Conservation (phyloP, 768 basidiomycete species). For the Rhodotorula babjevae region DNA sequence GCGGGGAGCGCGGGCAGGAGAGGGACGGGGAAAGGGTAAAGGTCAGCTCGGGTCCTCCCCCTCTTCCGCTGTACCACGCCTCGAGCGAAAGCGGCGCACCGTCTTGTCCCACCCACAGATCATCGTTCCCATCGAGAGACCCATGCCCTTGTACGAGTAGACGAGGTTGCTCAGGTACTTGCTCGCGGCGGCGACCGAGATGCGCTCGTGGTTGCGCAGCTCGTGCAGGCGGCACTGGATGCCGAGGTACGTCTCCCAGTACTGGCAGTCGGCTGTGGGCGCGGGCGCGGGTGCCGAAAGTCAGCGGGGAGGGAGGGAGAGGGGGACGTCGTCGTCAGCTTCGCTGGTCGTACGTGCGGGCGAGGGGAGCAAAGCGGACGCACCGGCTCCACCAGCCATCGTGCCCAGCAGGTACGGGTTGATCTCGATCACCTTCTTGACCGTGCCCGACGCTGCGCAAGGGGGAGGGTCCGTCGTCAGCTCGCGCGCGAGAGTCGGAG, state of each 20-base stretch:
- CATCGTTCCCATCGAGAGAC: constrained; percentile 99
- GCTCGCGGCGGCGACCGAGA: constrained; percentile 97
- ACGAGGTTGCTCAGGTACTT: constrained; percentile 97
- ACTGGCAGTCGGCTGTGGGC: constrained; percentile 78
- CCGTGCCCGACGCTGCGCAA: constrained; percentile 77
- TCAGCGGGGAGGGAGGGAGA: no score
- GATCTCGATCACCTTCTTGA: constrained; percentile 98
- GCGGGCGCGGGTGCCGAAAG: not conserved
- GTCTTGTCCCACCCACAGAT: constrained; percentile 99
- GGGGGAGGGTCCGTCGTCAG: not conserved
- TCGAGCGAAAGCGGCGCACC: constrained; percentile 52
- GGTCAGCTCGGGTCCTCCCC: no score
- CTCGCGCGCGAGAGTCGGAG: not conserved
- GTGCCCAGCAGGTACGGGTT: constrained; percentile 98
- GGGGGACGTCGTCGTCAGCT: not conserved
- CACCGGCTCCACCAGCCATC: constrained; percentile 98
- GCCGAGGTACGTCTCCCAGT: constrained; percentile 98
- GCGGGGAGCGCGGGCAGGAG: constrained; percentile 66
- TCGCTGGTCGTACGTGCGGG: no score
- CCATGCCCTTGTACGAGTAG: constrained; percentile 98
- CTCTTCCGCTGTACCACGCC: no score
- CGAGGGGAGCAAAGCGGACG: not conserved
- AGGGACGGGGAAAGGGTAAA: constrained; percentile 52
- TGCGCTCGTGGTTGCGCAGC: constrained; percentile 87
- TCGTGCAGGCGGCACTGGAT: constrained; percentile 96